Base-by-base conservation (phyloP, 1,284 basidiomycete species). In the Apiotrichum sp. region DNA sequence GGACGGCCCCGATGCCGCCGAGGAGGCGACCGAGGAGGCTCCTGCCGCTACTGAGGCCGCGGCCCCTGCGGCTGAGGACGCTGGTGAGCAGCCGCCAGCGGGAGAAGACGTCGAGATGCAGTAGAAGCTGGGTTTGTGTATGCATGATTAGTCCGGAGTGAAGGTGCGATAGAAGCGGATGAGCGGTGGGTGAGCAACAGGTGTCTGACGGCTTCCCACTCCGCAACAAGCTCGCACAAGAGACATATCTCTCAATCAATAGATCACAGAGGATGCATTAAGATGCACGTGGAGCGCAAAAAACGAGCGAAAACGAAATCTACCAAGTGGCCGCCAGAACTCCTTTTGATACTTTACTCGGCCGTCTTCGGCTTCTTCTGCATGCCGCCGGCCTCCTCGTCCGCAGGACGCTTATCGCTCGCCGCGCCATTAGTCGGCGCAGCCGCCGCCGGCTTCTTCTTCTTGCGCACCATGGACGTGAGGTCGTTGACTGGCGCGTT, bases 381-480 rank as follows among this genome's bases (percentile, higher is more conserved):
- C 6, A 40, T 56, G 40, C 58, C 51, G 13, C 49, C 63, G 6
- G 83, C 33, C 72, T 75, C 49, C 76, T 79, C 50, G 79, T 78
- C 16, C 29, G 70, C 71, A 43, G 61, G 55, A 51, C 55, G 51
- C 54, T 55, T 59, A 44, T 49, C 60, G 33, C 40, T 56, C 49
- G 41, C 50, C 57, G 36, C 51, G 22, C 31, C 43, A 38, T 16
- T 43, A 8, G 48, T 34, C 10, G 50, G 33, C 13, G 50, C 47
- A 11, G 47, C 36, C 6, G 51, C 36, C 5, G 51, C 38, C 3
- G 57, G 54, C 61, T 59, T 62, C 60, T 79, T 78, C 80, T 89
- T 91, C 80, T 90, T 92, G 70, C 86, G 85, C 32, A 89, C 86
- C 71, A 89, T 85, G 10, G 81, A 81, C 4, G 88, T 91, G 46